These are phyloP conservation scores for Pneumocystis wakefieldiae DNA, from an alignment of 1,139 yeast species.

Conservation along the genomic window DNA sequence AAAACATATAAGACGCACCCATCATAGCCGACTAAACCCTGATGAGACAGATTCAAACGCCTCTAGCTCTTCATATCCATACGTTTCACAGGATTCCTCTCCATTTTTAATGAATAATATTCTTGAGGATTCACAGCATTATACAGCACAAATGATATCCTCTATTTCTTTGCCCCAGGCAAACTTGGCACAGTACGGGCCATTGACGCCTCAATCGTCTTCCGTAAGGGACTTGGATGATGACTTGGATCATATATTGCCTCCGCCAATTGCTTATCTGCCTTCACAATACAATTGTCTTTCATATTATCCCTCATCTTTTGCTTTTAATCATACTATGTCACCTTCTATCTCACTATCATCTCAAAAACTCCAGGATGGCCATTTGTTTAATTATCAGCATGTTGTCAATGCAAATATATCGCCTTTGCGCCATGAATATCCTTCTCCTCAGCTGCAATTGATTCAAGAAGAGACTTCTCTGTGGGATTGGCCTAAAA, in stretches of 20 bases:
- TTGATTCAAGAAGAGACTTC: neutral
- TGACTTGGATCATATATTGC: neutral
- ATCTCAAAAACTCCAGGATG: neutral
- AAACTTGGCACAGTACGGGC: neutral
- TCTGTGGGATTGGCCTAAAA: neutral
- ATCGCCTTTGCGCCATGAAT: neutral
- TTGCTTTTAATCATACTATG: neutral
- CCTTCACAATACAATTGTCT: neutral
- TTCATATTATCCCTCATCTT: neutral
- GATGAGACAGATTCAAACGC: neutral
- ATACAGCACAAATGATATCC: neutral
- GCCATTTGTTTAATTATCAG: neutral
- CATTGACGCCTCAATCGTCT: neutral
- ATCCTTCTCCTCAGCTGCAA: neutral
- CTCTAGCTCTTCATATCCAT: neutral
- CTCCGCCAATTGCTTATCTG: neutral
- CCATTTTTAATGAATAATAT: neutral
- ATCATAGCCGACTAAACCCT: conserved; percentile 1
- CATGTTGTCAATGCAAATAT: neutral
- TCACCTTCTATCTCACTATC: neutral
- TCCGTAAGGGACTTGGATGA: neutral
- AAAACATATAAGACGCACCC: conserved; percentile 11
- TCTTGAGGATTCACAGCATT: neutral
- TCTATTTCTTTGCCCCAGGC: neutral
- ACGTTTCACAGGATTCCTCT: neutral